Base-by-base conservation (phyloP, 1,139 yeast species). In the Oligophagozyma castellii region DNA sequence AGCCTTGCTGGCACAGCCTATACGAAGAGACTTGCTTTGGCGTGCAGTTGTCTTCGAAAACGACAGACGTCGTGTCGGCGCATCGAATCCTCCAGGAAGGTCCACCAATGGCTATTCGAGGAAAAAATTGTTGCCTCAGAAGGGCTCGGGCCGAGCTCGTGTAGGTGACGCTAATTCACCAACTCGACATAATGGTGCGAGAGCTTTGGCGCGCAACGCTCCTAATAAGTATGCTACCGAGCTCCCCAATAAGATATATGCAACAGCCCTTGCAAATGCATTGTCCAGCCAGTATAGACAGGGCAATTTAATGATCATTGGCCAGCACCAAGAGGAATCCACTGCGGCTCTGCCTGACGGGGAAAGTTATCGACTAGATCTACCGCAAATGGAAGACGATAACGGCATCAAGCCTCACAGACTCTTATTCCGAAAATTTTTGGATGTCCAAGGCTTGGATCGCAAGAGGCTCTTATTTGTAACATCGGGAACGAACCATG, bases 91-190 rank as follows among this genome's bases (percentile, higher is more conserved):
- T 21, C 74, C 79, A 25, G 79, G 89, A 34, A 77, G 94, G 55
- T 70, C 81, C 26, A 93, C 83, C 45, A 78, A 78, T 59, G 86
- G 89, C 33, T 86, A 70, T 55, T 79, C 94, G 16, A 71, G 92
- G 54, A 68, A 70, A 48, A 89, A 89, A 54, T 63, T 89, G 42
- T 65, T 73, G 31, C 83, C 84, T 15, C 98, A 89, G 58, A 89
- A 89, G 59, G 96, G 98, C 39, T 61, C 84, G 12, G 99, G 99
- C 56, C 67, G 70, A 38, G 99, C 99, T 33, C 77, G 99, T 64
- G 77, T 73, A 35, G 99, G 98, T 61, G 95, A 84, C 58, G 84
- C 83, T 35, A 89, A 89, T 46, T 81, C 95, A 14, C 98, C 98
- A 26, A 79, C 75, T 32, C 72, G 94, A 58, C 75, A 73, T 48